These are phyloP conservation scores for Beta lomatogona DNA, from an alignment of 179 eudicot genomes.

Conservation along the genomic window DNA sequence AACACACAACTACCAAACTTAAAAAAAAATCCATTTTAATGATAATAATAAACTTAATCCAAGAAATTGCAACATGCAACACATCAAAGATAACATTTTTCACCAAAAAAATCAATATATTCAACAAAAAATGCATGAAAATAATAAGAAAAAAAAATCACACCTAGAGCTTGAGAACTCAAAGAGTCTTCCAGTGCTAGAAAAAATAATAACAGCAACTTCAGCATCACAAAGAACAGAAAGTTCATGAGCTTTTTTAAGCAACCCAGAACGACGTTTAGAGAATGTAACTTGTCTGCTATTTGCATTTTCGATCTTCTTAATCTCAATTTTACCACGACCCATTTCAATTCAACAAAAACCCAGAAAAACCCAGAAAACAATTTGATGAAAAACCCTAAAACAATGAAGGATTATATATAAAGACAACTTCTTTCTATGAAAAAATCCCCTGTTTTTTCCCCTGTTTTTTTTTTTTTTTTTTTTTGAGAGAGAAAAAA, in stretches of 20 bases:
- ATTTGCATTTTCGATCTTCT: constrained; percentile 63
- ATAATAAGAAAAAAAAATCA: not conserved
- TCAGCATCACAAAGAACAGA: constrained; percentile 65
- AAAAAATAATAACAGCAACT: constrained; percentile 58
- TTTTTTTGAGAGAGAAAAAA: not conserved
- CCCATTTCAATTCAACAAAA: constrained; percentile 47
- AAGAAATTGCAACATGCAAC: constrained; percentile 26
- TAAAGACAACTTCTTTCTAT: not conserved
- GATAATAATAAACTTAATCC: not conserved
- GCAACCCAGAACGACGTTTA: constrained; percentile 54
- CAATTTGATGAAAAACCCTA: not conserved
- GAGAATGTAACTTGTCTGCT: constrained; percentile 72
- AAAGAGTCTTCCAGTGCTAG: constrained; percentile 60
- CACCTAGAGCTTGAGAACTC: constrained; percentile 54
- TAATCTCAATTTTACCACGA: constrained; percentile 63
- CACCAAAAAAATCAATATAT: not conserved
- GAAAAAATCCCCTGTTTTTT: not conserved
- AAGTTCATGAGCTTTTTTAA: constrained; percentile 62
- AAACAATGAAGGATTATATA: not conserved
- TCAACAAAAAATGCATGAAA: not conserved
- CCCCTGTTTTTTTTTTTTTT: not conserved
- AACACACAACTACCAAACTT: not conserved
- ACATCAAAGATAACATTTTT: not conserved
- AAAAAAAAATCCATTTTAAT: not conserved
- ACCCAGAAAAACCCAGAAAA: constrained; percentile 33